Percentiles rank a stretch among this genome's conserved stretches.
Conservation (phyloP, 2,329 filamentous ascomycete genomes). For the Scytalidium lignicola region DNA sequence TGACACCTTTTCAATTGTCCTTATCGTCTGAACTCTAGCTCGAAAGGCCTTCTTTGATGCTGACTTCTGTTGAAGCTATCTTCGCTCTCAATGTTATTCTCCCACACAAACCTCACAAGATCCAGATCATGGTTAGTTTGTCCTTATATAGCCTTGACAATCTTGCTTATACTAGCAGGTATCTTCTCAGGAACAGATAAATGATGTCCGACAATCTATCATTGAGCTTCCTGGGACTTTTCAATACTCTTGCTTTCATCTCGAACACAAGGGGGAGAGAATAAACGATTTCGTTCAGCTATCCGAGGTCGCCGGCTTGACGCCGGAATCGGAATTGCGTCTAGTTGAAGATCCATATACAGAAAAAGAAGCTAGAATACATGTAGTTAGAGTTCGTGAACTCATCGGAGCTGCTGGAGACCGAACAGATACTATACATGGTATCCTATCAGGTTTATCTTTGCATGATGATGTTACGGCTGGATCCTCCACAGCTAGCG, state of each 20-base stretch:
- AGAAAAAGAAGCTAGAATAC: constrained; percentile 95
- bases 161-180: constrained; percentile 50
- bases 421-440: constrained; percentile 80
- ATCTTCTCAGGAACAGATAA: constrained; percentile 89
- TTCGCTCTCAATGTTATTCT: constrained; percentile 70
- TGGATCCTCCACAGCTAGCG: constrained; percentile 30
- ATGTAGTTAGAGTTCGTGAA: constrained; percentile 85
- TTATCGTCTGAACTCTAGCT: neutral
- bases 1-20: constrained; percentile 6
- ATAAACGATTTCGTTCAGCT: constrained; percentile 95
- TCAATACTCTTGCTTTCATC: constrained; percentile 98
- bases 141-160: constrained; percentile 3
- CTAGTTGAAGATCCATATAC: constrained; percentile 95
- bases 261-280: constrained; percentile 81
- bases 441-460: constrained; percentile 77
- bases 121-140: constrained; percentile 73
- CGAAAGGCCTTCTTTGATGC: constrained; percentile 5
- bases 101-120: constrained; percentile 72
- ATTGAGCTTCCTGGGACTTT: constrained; percentile 90
- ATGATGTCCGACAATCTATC: constrained; percentile 94
- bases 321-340: constrained; percentile 69
- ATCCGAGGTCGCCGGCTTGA: constrained; percentile 78
- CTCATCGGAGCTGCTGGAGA: constrained; percentile 89
- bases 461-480: constrained; percentile 71
- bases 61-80: constrained; percentile 36